Conservation (phyloP, 805 yeast genomes). For the Kurtzmaniella fragi region DNA sequence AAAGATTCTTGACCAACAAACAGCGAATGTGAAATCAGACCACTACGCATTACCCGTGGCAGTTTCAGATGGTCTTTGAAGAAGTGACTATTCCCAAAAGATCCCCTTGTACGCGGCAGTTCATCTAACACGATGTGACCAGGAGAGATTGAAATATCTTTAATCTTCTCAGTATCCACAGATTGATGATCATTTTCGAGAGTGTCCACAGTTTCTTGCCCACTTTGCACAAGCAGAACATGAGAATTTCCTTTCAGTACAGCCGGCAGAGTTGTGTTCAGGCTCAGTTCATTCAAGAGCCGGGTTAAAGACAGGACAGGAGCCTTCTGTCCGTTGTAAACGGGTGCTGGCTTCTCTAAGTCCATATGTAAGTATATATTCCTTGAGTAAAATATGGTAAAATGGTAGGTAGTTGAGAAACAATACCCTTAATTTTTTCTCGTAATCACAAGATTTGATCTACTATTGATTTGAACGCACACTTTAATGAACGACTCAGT, state of each 20-base stretch:
- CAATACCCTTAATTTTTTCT: too few species aligned
- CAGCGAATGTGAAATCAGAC: constrained; percentile 36
- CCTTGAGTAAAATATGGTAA: constrained; percentile 2
- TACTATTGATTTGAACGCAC: too few species aligned
- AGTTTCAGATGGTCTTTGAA: constrained; percentile 1
- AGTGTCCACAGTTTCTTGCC: background rate
- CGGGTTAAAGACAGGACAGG: constrained; percentile 4
- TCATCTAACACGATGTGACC: too few species aligned
- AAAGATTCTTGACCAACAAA: constrained; percentile 38
- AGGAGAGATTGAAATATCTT: background rate
- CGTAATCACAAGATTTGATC: too few species aligned
- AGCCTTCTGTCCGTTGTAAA: constrained; percentile 3
- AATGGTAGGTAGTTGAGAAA: too few species aligned
- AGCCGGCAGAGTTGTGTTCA: constrained; percentile 1
- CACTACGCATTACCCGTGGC: constrained; percentile 39
- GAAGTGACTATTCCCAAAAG: too few species aligned
- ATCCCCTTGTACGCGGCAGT: too few species aligned
- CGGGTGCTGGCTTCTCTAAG: constrained; percentile 8
- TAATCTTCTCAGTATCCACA: background rate
- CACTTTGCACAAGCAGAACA: constrained; percentile 1
- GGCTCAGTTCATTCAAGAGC: constrained; percentile 2
- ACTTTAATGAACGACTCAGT: too few species aligned
- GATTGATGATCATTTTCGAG: background rate
- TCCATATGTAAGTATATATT: constrained; percentile 6
- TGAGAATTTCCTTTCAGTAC: constrained; percentile 2